Percentiles rank a stretch among this genome's conserved stretches.
Conservation (phyloP, 2,329 filamentous ascomycete species). For the Apiospora saccharicola region DNA sequence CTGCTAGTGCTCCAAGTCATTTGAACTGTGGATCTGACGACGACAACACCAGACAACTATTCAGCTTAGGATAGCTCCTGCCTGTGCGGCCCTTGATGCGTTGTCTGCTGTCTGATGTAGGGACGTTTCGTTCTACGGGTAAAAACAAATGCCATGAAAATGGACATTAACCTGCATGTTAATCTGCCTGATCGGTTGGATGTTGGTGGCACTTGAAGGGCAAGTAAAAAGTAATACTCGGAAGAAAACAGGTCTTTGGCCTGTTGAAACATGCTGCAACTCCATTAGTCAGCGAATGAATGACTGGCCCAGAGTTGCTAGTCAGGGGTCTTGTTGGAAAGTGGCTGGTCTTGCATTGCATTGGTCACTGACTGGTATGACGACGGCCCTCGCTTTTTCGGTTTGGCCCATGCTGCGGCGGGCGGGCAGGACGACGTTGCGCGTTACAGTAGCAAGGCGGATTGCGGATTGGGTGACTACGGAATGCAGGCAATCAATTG, state of each 20-base stretch:
- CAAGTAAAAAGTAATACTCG: not conserved
- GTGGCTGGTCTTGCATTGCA: slow-evolving; percentile 13
- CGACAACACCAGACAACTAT: slow-evolving; percentile 1
- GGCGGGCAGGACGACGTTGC: not conserved
- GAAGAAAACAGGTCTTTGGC: not conserved
- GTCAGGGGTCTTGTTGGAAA: slow-evolving; percentile 18
- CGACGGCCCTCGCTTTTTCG: not conserved
- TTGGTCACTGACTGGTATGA: slow-evolving; percentile 1
- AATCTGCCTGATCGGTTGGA: not conserved
- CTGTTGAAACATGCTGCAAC: slow-evolving; percentile 15
- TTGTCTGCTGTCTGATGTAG: slow-evolving; percentile 1
- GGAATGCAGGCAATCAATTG: not conserved
- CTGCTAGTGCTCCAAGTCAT: slow-evolving; percentile 16
- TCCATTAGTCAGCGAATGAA: slow-evolving; percentile 3
- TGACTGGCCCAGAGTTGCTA: slow-evolving; percentile 1
- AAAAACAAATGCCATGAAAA: not conserved
- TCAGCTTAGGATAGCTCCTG: not conserved
- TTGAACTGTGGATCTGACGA: slow-evolving; percentile 13
- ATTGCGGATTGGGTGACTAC: not conserved
- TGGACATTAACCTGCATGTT: not conserved
- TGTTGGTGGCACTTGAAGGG: not conserved
- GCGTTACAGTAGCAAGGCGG: not conserved
- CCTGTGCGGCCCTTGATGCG: not conserved
- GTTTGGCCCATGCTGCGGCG: not conserved
- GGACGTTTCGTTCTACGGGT: not conserved